Percentiles rank a stretch among this genome's conserved stretches.
These are phyloP conservation scores for Hibiscus tridactylites DNA, from an alignment of 345 rosid species.

Conservation along the genomic window DNA sequence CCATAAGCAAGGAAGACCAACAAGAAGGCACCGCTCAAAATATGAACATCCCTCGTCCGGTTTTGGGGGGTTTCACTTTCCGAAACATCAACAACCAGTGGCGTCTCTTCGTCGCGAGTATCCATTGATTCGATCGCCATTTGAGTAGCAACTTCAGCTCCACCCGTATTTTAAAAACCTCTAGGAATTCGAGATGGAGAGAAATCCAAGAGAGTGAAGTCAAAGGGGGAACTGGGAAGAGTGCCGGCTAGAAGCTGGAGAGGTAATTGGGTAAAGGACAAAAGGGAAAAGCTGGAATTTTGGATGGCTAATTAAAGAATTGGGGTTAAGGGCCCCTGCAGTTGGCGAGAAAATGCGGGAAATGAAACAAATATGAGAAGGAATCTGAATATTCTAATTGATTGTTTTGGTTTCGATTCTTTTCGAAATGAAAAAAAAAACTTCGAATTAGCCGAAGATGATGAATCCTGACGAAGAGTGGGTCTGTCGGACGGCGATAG, in stretches of 20 bases:
- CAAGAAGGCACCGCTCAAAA: conserved; percentile 58
- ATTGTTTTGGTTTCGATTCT: background rate
- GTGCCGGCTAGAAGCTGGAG: conserved; percentile 30
- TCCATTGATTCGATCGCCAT: conserved; percentile 1
- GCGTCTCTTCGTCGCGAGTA: conserved; percentile 36
- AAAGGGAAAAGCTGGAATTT: background rate
- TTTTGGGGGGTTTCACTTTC: conserved; percentile 21
- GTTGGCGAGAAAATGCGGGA: conserved; percentile 2
- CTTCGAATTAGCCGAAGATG: conserved; percentile 10
- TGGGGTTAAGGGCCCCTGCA: background rate
- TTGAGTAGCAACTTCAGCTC: background rate
- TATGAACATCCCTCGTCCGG: conserved; percentile 61
- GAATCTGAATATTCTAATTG: conserved; percentile 6
- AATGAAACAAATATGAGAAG: background rate
- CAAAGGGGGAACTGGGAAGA: conserved; percentile 23
- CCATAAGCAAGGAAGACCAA: conserved; percentile 79
- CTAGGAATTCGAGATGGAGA: conserved; percentile 8
- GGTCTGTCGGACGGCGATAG: conserved; percentile 5
- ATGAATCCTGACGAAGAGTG: background rate
- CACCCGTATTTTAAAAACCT: background rate
- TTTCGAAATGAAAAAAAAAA: background rate
- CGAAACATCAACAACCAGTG: conserved; percentile 31
- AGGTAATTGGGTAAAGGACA: conserved; percentile 13
- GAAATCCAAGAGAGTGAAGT: conserved; percentile 25
- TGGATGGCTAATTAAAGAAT: background rate